Evolutionary conservation across 78 protist genomes (phyloP).

Genomic region (Chrysochromulina parva): DNA sequence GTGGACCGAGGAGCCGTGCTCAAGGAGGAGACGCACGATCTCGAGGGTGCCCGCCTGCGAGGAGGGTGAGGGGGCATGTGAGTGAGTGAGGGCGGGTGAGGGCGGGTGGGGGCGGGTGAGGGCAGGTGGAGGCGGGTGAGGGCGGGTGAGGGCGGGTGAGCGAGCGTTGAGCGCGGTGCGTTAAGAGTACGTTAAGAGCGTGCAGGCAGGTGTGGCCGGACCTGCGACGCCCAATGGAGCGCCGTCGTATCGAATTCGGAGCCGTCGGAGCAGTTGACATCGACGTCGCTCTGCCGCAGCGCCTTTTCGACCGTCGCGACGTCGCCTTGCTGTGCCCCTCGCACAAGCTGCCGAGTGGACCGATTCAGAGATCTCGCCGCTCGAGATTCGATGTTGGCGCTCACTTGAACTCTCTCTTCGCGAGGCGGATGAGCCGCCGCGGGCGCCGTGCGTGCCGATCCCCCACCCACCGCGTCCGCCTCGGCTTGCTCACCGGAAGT

Average conservation of each 20-base stretch:
- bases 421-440: background rate
- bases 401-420: no score
- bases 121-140: no score
- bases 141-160: no score
- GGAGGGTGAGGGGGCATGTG: no score
- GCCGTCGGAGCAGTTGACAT: background rate
- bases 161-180: no score
- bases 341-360: background rate
- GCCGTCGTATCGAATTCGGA: background rate
- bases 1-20: background rate
- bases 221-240: conserved; percentile 1
- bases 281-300: background rate
- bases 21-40: background rate
- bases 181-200: no score
- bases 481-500: background rate
- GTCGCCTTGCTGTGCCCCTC: background rate
- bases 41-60: background rate
- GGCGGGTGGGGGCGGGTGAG: no score
- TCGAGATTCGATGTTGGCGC: no score
- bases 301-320: background rate
- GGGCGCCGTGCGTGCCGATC: background rate
- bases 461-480: background rate
- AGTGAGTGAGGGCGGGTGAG: no score
- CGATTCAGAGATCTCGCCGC: no score
- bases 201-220: no score